Conservation (phyloP, 345 rosid species). For the Gossypium arboreum region DNA sequence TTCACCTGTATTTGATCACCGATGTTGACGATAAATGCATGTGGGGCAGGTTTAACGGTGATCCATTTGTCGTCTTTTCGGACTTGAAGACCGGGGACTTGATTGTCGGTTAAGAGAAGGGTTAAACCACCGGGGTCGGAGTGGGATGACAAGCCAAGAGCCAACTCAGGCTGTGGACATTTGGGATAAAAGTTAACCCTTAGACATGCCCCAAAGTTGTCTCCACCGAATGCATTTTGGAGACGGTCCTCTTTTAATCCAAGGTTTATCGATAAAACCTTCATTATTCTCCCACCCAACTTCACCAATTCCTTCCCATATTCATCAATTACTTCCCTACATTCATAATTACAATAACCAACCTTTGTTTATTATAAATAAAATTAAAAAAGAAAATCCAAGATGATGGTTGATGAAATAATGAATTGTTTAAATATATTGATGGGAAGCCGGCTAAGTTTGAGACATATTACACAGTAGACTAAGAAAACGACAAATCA, state of each 20-base stretch:
- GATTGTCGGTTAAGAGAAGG: constrained; percentile 63
- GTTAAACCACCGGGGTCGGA: constrained; percentile 97
- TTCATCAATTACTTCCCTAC: constrained; percentile 73
- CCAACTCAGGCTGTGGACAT: constrained; percentile 86
- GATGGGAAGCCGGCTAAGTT: too few relatives aligned
- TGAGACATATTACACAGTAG: constrained; percentile 2
- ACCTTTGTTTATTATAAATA: too few relatives aligned
- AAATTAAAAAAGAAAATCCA: not conserved
- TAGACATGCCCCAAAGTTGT: constrained; percentile 63
- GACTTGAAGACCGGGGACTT: constrained; percentile 82
- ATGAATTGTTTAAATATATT: too few relatives aligned
- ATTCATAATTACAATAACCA: not conserved
- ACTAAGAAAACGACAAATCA: not conserved
- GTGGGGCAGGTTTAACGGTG: constrained; percentile 76
- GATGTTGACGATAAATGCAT: constrained; percentile 85
- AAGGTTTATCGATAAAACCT: constrained; percentile 63
- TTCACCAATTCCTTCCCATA: constrained; percentile 59
- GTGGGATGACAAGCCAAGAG: constrained; percentile 84
- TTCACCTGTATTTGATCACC: constrained; percentile 94
- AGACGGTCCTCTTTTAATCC: constrained; percentile 50
- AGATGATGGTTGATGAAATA: not conserved
- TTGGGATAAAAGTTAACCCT: constrained; percentile 87
- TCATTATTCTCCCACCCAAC: constrained; percentile 67
- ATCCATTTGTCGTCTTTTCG: constrained; percentile 62
- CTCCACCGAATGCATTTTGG: constrained; percentile 76